These are phyloP conservation scores for Colletotrichum sp. DNA, from an alignment of 2,329 filamentous ascomycete species.

Conservation along the genomic window DNA sequence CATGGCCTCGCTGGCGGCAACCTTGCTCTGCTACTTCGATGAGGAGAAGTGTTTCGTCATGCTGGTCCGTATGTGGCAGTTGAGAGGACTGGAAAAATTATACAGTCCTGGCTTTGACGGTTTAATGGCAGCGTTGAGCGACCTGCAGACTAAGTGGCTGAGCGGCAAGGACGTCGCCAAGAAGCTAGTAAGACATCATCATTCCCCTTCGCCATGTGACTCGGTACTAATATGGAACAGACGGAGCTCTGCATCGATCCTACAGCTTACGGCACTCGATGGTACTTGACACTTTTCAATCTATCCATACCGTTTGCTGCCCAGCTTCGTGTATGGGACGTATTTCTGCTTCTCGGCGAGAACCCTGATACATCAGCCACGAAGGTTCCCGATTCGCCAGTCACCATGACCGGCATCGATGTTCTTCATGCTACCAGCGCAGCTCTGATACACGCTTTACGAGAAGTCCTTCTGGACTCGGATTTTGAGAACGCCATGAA, in stretches of 20 bases:
- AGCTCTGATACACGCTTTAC: slow-evolving; percentile 87
- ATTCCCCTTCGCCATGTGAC: background rate
- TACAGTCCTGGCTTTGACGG: slow-evolving; percentile 87
- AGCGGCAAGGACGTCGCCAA: slow-evolving; percentile 75
- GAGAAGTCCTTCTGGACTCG: slow-evolving; percentile 86
- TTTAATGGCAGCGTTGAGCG: slow-evolving; percentile 82
- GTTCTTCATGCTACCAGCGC: slow-evolving; percentile 89
- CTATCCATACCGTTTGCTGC: slow-evolving; percentile 93
- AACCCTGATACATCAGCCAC: slow-evolving; percentile 44
- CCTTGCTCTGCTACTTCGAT: slow-evolving; percentile 94
- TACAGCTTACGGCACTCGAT: slow-evolving; percentile 93
- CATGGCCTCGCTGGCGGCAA: slow-evolving; percentile 93
- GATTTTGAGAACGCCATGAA: slow-evolving; percentile 99
- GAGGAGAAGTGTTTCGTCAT: slow-evolving; percentile 95
- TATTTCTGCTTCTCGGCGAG: slow-evolving; percentile 93
- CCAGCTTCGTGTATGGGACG: slow-evolving; percentile 95
- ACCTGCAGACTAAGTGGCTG: slow-evolving; percentile 88
- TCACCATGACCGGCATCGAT: slow-evolving; percentile 65
- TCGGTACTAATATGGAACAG: slow-evolving; percentile 41
- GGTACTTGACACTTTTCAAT: slow-evolving; percentile 98
- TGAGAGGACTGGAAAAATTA: slow-evolving; percentile 83
- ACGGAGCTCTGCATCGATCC: slow-evolving; percentile 80
- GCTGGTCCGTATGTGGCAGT: slow-evolving; percentile 92
- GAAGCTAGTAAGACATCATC: slow-evolving; percentile 70
- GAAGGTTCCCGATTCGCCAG: slow-evolving; percentile 1